Evolutionary conservation across 441 rosid species (phyloP).

Genomic region (Arabidopsis lyrata): DNA sequence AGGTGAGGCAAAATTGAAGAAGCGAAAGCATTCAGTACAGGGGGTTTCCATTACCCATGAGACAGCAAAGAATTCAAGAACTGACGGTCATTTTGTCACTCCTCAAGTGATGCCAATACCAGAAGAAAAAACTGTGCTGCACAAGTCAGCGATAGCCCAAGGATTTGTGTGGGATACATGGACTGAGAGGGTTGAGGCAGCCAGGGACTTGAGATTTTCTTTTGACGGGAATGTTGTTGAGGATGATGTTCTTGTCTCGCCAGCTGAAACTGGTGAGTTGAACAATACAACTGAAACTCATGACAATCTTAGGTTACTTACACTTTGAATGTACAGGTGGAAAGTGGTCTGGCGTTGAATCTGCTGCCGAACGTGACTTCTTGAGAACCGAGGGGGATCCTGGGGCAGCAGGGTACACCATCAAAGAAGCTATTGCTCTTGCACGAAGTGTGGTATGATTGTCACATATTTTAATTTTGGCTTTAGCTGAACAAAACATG

Average conservation of each 20-base stretch:
- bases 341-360: conserved; percentile 46
- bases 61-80: conserved; percentile 17
- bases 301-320: conserved; percentile 21
- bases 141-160: conserved; percentile 44
- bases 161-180: conserved; percentile 76
- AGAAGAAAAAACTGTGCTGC: conserved; percentile 42
- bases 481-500: conserved; percentile 25
- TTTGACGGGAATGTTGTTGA: conserved; percentile 70
- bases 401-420: conserved; percentile 87
- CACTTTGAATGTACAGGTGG: conserved; percentile 53
- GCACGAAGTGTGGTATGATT: conserved; percentile 85
- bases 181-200: conserved; percentile 90
- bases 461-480: conserved; percentile 24
- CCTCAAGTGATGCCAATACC: conserved; percentile 43
- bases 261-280: conserved; percentile 56
- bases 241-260: conserved; percentile 40
- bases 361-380: conserved; percentile 77
- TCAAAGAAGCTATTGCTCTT: conserved; percentile 85
- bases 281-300: conserved; percentile 19
- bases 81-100: conserved; percentile 42
- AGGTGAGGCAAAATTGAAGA: conserved; percentile 64
- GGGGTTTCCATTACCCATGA: conserved; percentile 29
- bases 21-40: conserved; percentile 49
- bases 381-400: conserved; percentile 96
- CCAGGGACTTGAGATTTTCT: conserved; percentile 78